A percentile compares a stretch with the other conserved stretches of the same genome.
phyloP scores from a whole-genome alignment of 495 filamentous ascomycete species.

The Penicillium goetzii region DNA sequence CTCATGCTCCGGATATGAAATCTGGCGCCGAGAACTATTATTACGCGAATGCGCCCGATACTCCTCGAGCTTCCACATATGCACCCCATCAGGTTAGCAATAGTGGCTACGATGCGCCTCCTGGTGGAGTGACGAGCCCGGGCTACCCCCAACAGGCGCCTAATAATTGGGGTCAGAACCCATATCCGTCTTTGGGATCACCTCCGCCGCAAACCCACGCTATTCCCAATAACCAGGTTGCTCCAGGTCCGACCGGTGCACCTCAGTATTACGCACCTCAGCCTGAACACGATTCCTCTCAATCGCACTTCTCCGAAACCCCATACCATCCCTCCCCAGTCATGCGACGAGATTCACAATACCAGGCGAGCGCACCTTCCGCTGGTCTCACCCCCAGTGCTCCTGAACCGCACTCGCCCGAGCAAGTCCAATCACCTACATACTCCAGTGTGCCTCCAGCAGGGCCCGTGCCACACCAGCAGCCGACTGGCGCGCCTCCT shows the following conservation, averaged over 20 bases:
- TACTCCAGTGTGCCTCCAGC: constrained; percentile 37
- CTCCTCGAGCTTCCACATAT: constrained; percentile 41
- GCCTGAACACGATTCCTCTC: constrained; percentile 28
- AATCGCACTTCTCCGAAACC: constrained; percentile 29
- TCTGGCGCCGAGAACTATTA: constrained; percentile 80
- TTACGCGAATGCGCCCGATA: constrained; percentile 64
- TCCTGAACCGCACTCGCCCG: constrained; percentile 35
- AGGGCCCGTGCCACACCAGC: constrained; percentile 31
- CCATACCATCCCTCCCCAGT: constrained; percentile 36
- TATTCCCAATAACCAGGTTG: constrained; percentile 17
- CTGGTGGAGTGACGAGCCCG: constrained; percentile 32
- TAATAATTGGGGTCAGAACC: constrained; percentile 35
- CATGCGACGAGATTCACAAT: constrained; percentile 40
- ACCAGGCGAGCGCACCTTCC: constrained; percentile 34
- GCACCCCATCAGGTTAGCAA: constrained; percentile 44
- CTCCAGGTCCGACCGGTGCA: constrained; percentile 28
- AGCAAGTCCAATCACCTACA: constrained; percentile 35
- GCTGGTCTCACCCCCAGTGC: constrained; percentile 26
- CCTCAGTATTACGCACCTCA: constrained; percentile 40
- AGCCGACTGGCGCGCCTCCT: constrained; percentile 33
- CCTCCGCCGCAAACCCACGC: constrained; percentile 34
- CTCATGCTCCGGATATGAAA: constrained; percentile 50
- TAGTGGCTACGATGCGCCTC: constrained; percentile 24
- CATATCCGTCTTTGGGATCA: constrained; percentile 36
- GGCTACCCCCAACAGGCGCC: constrained; percentile 32